phyloP scores from a whole-genome alignment of 2,329 filamentous ascomycete species.

The Elsinoe arachidis region DNA sequence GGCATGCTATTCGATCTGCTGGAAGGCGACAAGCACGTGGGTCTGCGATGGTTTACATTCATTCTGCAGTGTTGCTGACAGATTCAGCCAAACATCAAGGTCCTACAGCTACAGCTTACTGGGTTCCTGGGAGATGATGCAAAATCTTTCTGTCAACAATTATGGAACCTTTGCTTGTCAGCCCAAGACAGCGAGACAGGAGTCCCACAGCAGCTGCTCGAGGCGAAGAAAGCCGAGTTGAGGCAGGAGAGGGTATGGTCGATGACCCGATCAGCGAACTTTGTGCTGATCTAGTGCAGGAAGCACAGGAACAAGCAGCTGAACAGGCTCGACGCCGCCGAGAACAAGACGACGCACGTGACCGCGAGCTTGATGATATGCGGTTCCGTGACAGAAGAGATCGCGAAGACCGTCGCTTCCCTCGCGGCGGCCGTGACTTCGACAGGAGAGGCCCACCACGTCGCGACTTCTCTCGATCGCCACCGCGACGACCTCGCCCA shows the following conservation, averaged over 20 bases:
- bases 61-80: not conserved
- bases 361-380: constrained; percentile 60
- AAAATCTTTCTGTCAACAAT: constrained; percentile 76
- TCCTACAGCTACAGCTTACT: constrained; percentile 85
- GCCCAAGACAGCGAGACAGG: constrained; percentile 82
- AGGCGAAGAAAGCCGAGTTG: constrained; percentile 91
- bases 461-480: constrained; percentile 33
- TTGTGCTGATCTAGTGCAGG: not conserved
- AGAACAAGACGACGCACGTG: constrained; percentile 62
- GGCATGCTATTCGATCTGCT: constrained; percentile 65
- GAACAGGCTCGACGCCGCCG: constrained; percentile 64
- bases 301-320: constrained; percentile 68
- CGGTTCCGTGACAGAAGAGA: constrained; percentile 53
- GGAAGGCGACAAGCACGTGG: constrained; percentile 67
- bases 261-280: not conserved
- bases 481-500: constrained; percentile 42
- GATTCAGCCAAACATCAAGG: constrained; percentile 82
- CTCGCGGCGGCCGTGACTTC: constrained; percentile 40
- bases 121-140: constrained; percentile 94
- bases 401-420: constrained; percentile 20
- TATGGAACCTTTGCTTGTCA: constrained; percentile 87
- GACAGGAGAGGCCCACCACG: constrained; percentile 40
- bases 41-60: constrained; percentile 28
- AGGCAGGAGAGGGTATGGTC: constrained; percentile 78
- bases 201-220: constrained; percentile 85